These are phyloP conservation scores for Linum usitatissimum DNA, from an alignment of 345 rosid species.

Conservation along the genomic window DNA sequence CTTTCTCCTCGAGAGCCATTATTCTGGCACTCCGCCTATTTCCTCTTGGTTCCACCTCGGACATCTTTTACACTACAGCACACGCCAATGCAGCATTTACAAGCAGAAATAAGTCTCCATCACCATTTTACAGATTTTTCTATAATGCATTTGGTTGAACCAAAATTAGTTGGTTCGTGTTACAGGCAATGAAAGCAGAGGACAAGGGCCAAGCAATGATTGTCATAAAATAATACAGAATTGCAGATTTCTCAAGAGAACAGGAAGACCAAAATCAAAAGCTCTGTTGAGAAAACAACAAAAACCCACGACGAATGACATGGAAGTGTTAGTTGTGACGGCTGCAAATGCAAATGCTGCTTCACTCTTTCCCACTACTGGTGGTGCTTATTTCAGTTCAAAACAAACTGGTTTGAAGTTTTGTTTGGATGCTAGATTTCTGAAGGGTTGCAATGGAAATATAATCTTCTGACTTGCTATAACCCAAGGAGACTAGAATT, in stretches of 20 bases:
- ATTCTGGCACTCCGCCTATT: constrained; percentile 14
- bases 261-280: background rate
- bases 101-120: background rate
- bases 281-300: background rate
- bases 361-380: background rate
- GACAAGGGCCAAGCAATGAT: background rate
- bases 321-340: background rate
- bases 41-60: background rate
- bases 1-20: constrained; percentile 12
- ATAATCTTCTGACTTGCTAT: background rate
- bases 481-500: background rate
- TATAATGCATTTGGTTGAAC: background rate
- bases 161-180: background rate
- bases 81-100: background rate
- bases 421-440: background rate
- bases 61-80: background rate
- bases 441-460: background rate
- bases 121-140: background rate
- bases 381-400: background rate
- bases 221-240: background rate
- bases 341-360: background rate
- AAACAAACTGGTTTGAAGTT: background rate
- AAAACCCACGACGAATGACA: background rate
- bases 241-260: background rate
- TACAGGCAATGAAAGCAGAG: background rate